These are phyloP conservation scores for Xerophyta viscosa DNA, from an alignment of 106 monocot genomes.

Conservation along the genomic window DNA sequence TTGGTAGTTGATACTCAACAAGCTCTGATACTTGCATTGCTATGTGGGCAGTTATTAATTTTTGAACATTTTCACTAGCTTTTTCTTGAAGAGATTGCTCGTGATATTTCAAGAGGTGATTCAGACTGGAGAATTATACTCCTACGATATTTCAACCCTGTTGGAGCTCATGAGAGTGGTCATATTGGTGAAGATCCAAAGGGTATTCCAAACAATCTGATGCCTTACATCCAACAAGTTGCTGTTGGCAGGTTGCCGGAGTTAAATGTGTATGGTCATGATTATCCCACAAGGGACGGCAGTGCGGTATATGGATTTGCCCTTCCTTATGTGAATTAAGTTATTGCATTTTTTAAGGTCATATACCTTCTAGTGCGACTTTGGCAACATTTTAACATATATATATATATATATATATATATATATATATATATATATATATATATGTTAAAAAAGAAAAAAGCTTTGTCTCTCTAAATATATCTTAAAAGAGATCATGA, in stretches of 20 bases:
- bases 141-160: constrained; percentile 81
- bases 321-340: not conserved
- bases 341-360: not conserved
- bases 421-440: too few species aligned
- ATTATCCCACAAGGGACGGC: constrained; percentile 85
- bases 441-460: too few species aligned
- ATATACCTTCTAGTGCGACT: too few species aligned
- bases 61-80: constrained; percentile 27
- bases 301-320: constrained; percentile 49
- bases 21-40: too few species aligned
- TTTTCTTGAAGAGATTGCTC: constrained; percentile 79
- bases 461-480: too few species aligned
- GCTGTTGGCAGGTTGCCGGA: constrained; percentile 63
- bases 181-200: constrained; percentile 86
- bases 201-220: constrained; percentile 81
- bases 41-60: too few species aligned
- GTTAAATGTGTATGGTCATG: constrained; percentile 77
- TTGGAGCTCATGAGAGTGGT: constrained; percentile 87
- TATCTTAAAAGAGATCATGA: too few species aligned
- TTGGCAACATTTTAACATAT: too few species aligned
- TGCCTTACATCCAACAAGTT: constrained; percentile 90
- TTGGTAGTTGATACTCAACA: too few species aligned
- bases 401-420: too few species aligned
- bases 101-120: constrained; percentile 66
- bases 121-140: constrained; percentile 75